Percentiles rank a stretch among this genome's conserved stretches.
Evolutionary conservation across 495 filamentous ascomycete species (phyloP).

Genomic region (Evansstolkia leycettana): DNA sequence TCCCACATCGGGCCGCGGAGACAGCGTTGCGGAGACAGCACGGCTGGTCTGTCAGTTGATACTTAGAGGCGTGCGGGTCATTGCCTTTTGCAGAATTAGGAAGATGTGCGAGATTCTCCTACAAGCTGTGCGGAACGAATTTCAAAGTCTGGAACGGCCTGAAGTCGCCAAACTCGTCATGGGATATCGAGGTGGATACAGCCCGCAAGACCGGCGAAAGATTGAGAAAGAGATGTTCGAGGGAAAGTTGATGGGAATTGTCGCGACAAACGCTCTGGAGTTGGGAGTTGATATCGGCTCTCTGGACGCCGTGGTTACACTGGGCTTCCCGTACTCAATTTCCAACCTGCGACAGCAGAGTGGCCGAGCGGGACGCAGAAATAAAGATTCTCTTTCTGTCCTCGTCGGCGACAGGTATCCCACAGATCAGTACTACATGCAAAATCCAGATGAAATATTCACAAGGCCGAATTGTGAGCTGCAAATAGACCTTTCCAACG

Average conservation of each 20-base stretch:
- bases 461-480: conserved; percentile 80
- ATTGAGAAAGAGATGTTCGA: conserved; percentile 98
- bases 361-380: conserved; percentile 81
- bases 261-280: conserved; percentile 88
- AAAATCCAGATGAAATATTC: conserved; percentile 94
- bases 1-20: conserved; percentile 73
- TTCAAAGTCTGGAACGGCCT: conserved; percentile 53
- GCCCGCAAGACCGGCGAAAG: conserved; percentile 75
- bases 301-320: conserved; percentile 85
- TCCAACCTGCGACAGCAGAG: conserved; percentile 91
- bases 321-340: conserved; percentile 92
- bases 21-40: conserved; percentile 72
- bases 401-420: conserved; percentile 87
- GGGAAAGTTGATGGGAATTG: conserved; percentile 81
- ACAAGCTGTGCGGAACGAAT: conserved; percentile 65
- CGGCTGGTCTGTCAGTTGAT: conserved; percentile 85
- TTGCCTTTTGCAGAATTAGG: conserved; percentile 81
- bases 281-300: conserved; percentile 93
- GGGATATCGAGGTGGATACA: conserved; percentile 95
- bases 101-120: conserved; percentile 82
- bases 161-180: conserved; percentile 74
- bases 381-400: conserved; percentile 87
- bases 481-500: conserved; percentile 80
- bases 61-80: conserved; percentile 79
- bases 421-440: conserved; percentile 93